Percentiles rank a stretch among this genome's conserved stretches.
Conservation (phyloP, 1,284 basidiomycete genomes). For the Leccinum brunneo-olivaceum region DNA sequence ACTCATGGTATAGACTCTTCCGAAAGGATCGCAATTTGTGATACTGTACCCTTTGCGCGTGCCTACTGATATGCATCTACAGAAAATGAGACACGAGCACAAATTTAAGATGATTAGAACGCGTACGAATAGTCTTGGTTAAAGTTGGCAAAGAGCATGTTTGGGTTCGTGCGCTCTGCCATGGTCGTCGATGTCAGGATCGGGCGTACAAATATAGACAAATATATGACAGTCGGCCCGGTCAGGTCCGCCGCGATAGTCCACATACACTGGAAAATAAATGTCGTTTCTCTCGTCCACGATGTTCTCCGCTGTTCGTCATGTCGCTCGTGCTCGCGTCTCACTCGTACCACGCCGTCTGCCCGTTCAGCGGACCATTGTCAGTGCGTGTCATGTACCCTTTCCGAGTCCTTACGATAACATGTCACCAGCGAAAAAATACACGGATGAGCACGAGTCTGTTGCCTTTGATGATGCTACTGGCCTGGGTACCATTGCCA, state of each 20-base stretch:
- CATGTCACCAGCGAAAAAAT: conserved; percentile 62
- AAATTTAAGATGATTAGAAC: not conserved
- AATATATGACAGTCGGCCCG: too few relatives aligned
- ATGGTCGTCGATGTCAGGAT: conserved; percentile 18
- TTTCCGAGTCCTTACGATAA: not conserved
- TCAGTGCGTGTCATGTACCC: conserved; percentile 21
- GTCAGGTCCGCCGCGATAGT: too few relatives aligned
- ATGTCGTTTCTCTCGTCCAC: not conserved
- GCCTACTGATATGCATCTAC: conserved; percentile 89
- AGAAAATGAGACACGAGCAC: not conserved
- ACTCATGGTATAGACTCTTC: conserved; percentile 93
- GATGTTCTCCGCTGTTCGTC: conserved; percentile 24
- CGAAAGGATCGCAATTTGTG: conserved; percentile 97
- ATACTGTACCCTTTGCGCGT: conserved; percentile 95
- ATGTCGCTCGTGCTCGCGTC: conserved; percentile 17
- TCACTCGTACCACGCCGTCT: conserved; percentile 9
- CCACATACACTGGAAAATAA: conserved; percentile 4
- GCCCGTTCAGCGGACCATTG: conserved; percentile 20
- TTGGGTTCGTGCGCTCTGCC: conserved; percentile 30
- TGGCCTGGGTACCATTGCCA: conserved; percentile 78
- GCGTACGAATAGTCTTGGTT: conserved; percentile 83
- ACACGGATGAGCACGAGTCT: conserved; percentile 89
- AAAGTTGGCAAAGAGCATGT: conserved; percentile 82
- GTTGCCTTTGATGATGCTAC: conserved; percentile 77
- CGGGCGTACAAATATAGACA: too few relatives aligned